These are phyloP conservation scores for Tetrapisispora fleetii DNA, from an alignment of 805 yeast species.

Conservation along the genomic window DNA sequence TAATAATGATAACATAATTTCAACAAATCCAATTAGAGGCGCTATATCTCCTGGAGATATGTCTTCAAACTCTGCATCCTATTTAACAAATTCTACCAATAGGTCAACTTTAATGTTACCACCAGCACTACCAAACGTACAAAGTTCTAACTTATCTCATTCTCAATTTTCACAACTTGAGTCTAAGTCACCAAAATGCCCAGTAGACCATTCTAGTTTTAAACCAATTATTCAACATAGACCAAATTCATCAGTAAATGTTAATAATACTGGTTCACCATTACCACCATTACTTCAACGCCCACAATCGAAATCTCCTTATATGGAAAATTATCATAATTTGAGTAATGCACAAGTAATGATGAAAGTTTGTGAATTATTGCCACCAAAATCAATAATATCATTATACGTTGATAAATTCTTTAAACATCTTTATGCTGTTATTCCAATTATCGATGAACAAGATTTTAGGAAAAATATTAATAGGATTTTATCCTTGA, in stretches of 20 bases:
- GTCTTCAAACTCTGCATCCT: neutral
- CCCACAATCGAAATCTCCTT: conserved; percentile 6
- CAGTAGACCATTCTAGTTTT: conserved; percentile 4
- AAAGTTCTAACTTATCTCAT: neutral
- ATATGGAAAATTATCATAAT: neutral
- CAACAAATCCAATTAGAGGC: neutral
- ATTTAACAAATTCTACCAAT: neutral
- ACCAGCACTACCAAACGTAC: neutral
- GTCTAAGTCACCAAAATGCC: conserved; percentile 3
- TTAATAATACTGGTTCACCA: neutral
- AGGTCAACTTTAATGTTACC: conserved; percentile 1
- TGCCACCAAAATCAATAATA: conserved; percentile 47
- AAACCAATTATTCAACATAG: neutral
- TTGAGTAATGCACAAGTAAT: conserved; percentile 17
- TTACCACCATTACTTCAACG: neutral
- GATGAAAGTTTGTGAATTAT: conserved; percentile 28
- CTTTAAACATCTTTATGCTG: conserved; percentile 50
- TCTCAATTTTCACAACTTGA: conserved; percentile 2
- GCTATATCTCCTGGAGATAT: neutral
- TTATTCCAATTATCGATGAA: conserved; percentile 60
- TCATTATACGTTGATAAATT: conserved; percentile 50
- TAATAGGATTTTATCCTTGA: conserved; percentile 16
- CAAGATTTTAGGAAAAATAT: conserved; percentile 27
- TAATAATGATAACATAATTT: neutral
- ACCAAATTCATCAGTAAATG: conserved; percentile 3